Conservation (phyloP, 176 grass and related monocot genomes). For the barley (Hordeum vulgare) region DNA sequence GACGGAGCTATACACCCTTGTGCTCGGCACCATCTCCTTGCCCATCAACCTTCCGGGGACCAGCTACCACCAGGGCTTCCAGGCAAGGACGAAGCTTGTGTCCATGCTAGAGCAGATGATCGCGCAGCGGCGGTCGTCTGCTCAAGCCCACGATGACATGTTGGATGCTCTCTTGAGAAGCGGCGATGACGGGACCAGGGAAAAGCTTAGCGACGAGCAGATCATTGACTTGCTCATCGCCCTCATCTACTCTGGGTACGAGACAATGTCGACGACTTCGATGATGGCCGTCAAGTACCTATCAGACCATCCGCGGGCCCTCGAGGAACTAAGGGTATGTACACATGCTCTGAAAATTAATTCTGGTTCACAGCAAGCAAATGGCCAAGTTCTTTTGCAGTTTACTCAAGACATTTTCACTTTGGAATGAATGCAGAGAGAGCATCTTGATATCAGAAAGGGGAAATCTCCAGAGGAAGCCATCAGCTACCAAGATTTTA, state of each 20-base stretch:
- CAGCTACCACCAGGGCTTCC: conserved; percentile 67
- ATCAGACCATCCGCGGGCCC: conserved; percentile 61
- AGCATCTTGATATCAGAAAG: conserved; percentile 66
- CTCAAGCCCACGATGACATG: conserved; percentile 52
- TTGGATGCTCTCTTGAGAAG: conserved; percentile 54
- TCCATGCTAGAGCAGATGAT: conserved; percentile 72
- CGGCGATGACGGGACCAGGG: conserved; percentile 40
- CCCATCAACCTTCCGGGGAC: conserved; percentile 86
- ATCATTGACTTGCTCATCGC: conserved; percentile 92
- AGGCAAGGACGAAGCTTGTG: conserved; percentile 91
- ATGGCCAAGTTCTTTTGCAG: not conserved
- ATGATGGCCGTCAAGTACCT: conserved; percentile 99
- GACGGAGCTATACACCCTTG: conserved; percentile 82
- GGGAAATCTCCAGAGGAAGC: conserved; percentile 41
- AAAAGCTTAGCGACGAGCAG: conserved; percentile 68
- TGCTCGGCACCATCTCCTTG: conserved; percentile 86
- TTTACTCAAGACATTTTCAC: not conserved
- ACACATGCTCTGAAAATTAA: not conserved
- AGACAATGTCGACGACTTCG: conserved; percentile 85
- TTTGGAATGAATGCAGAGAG: conserved; percentile 55
- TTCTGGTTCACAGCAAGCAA: not conserved
- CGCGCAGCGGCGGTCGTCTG: conserved; percentile 33
- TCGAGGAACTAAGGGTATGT: conserved; percentile 65
- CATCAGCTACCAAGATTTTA: conserved; percentile 74
- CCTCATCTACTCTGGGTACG: conserved; percentile 93